A percentile compares a stretch with the other conserved stretches of the same genome.
Conservation (phyloP, 495 filamentous ascomycete genomes). For the Xylaria cubensis region DNA sequence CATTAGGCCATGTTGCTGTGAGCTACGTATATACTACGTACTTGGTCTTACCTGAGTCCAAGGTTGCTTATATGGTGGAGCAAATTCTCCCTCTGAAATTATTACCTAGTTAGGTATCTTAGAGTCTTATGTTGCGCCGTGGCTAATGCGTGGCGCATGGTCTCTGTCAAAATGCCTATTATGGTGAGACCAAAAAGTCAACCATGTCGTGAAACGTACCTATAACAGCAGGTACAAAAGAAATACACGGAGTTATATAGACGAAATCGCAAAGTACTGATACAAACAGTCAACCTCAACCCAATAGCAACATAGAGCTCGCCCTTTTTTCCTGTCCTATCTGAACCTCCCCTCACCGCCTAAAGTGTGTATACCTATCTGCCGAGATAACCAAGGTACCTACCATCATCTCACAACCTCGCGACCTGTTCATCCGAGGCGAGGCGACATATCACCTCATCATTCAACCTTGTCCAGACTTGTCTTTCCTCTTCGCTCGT, state of each 20-base stretch:
- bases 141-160: slow-evolving; percentile 17
- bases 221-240: background rate
- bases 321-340: background rate
- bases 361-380: background rate
- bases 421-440: background rate
- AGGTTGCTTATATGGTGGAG: background rate
- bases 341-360: slow-evolving; percentile 1
- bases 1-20: too few relatives aligned
- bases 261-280: slow-evolving; percentile 10
- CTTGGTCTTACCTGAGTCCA: too few relatives aligned
- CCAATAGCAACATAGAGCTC: background rate
- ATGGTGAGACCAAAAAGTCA: background rate
- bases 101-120: too few relatives aligned
- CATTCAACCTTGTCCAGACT: background rate
- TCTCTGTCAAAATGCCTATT: background rate
- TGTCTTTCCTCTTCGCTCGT: background rate
- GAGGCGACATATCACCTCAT: slow-evolving; percentile 21
- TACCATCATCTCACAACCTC: background rate
- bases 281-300: background rate
- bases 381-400: background rate
- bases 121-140: background rate
- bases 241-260: background rate
- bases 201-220: slow-evolving; percentile 13
- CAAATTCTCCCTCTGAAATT: background rate
- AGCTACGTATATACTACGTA: too few relatives aligned